Evolutionary conservation across 2,329 filamentous ascomycete species (phyloP), one percentile per base, ranked within the genome.

Genomic region (Fusarium keratoplasticum): DNA sequence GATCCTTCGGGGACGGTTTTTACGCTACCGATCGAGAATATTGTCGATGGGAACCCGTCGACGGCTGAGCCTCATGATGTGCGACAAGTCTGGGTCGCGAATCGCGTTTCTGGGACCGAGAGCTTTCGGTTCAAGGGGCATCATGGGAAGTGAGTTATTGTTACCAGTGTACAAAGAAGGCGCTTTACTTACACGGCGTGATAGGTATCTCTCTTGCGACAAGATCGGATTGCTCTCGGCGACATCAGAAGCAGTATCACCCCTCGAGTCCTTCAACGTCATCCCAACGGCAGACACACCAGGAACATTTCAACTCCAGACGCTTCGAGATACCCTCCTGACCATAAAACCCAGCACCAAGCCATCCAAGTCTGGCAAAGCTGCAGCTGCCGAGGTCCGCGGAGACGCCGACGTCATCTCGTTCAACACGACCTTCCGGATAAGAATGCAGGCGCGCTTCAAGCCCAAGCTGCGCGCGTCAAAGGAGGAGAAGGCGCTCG

Each of bases 21-120:
- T 82, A 88, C 94, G 6, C 91, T 93, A 76, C 85, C 88, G 16
- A 86, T 99, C 59, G 95, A 97, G 86, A 98, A 98, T 81, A 92
- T 98, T 38, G 89, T 98, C 69, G 95, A 98, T 66, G 91, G 87
- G 29, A 93, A 97, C 80, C 89, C 94, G 4, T 82, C 88, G n/a
- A 98, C 91, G 6, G 95, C 96, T 10, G 96, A 99, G 84, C 96
- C 96, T 59, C 95, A 98, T 82, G 95, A 98, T 82, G 95, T 98
- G 69, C 88, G 96, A 70, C 95, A 98, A 85, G 96, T 99, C 18
- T 99, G 96, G 94, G 90, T 98, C 74, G 95, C 94, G 69, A 97
- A 93, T 77, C 90, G 89, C 75, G 92, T 98, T 14, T 90, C 92
- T 1, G 96, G 96, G 5, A 96, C 93, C 1, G 94, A 97, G 73